Percentiles rank a stretch among this genome's conserved stretches.
These are phyloP conservation scores for Phylloporus arenicola DNA, from an alignment of 768 basidiomycete species.

Conservation along the genomic window DNA sequence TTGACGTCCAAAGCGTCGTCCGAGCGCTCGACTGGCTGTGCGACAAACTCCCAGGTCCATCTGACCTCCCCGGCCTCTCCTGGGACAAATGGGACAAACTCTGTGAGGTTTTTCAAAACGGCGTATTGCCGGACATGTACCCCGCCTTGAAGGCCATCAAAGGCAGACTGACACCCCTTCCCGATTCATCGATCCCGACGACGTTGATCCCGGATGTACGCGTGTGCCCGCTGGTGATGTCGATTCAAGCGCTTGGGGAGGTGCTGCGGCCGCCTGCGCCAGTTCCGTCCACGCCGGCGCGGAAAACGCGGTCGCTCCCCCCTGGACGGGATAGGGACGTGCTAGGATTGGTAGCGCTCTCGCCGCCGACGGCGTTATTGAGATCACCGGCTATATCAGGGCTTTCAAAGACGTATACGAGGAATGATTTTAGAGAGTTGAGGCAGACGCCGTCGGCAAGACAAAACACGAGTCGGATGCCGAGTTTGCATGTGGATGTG, in stretches of 20 bases:
- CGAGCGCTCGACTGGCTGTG: constrained; percentile 54
- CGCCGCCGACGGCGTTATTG: constrained; percentile 64
- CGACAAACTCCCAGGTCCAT: constrained; percentile 38
- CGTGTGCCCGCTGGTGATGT: constrained; percentile 31
- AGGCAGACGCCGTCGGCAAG: constrained; percentile 62
- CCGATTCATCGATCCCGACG: constrained; percentile 21
- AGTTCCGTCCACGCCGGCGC: constrained; percentile 51
- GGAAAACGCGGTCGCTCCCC: constrained; percentile 22
- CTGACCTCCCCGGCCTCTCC: constrained; percentile 47
- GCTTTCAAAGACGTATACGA: constrained; percentile 75
- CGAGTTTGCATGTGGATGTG: constrained; percentile 79
- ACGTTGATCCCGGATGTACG: constrained; percentile 33
- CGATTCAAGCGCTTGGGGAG: constrained; percentile 43
- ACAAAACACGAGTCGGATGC: constrained; percentile 80
- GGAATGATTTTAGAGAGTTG: constrained; percentile 78
- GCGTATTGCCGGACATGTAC: constrained; percentile 24
- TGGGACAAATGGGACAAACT: constrained; percentile 42
- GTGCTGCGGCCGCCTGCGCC: constrained; percentile 39
- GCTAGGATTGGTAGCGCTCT: constrained; percentile 61
- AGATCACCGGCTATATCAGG: constrained; percentile 70
- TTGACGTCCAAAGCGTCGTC: constrained; percentile 38
- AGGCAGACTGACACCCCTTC: constrained; percentile 27
- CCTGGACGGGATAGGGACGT: constrained; percentile 27
- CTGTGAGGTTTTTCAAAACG: constrained; percentile 34
- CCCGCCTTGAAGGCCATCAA: constrained; percentile 31